phyloP scores from a whole-genome alignment of 108 stramenopile genomes.

The Ochromonas danica region DNA sequence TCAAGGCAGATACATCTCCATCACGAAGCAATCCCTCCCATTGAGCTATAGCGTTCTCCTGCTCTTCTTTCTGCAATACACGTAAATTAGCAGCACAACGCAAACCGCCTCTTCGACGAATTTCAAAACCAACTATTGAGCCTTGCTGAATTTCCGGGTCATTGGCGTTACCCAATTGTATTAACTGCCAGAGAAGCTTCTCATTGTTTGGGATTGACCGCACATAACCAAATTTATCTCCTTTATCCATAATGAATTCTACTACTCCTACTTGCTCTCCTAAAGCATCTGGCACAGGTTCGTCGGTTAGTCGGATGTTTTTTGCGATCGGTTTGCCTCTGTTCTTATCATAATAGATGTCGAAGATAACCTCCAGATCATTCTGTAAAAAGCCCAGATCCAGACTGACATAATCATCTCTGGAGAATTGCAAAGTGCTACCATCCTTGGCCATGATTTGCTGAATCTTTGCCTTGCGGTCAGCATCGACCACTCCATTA shows the following conservation, averaged over 20 bases:
- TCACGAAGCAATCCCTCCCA: neutral
- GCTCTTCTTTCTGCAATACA: neutral
- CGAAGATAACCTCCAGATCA: neutral
- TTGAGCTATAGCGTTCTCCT: neutral
- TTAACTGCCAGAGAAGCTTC: conserved; percentile 22
- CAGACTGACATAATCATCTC: neutral
- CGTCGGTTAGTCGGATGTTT: conserved; percentile 24
- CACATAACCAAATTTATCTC: conserved; percentile 12
- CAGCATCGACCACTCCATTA: neutral
- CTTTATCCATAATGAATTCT: conserved; percentile 21
- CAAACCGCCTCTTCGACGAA: conserved; percentile 3
- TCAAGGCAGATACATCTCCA: neutral
- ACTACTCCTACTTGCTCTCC: conserved; percentile 6
- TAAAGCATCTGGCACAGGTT: neutral
- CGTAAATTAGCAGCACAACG: neutral
- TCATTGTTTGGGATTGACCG: conserved; percentile 5
- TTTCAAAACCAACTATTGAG: neutral
- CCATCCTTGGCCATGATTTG: neutral
- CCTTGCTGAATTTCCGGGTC: neutral
- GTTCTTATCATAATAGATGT: neutral
- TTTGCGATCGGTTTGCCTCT: neutral
- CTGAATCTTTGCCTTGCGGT: neutral
- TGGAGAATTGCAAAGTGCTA: neutral
- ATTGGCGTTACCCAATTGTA: neutral
- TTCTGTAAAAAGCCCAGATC: neutral